phyloP scores from a whole-genome alignment of 352 stramenopile genomes.

The Pythium chondricola region DNA sequence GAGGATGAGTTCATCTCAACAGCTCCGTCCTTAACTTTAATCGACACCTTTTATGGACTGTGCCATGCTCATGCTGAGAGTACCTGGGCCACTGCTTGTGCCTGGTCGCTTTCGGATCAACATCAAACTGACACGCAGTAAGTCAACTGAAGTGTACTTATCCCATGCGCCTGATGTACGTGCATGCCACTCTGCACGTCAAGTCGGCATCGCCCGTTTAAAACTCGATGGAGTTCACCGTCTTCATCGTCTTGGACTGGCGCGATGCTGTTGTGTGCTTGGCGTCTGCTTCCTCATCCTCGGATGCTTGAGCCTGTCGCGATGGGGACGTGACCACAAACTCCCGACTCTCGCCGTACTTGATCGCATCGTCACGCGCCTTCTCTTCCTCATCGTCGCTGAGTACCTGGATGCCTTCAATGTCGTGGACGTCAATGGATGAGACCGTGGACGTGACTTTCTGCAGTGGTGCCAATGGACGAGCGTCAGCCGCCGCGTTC shows the following conservation, averaged over 20 bases:
- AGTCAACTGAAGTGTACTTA: too few relatives aligned
- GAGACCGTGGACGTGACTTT: conserved; percentile 20
- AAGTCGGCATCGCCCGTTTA: too few relatives aligned
- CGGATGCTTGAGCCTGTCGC: neutral
- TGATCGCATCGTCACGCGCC: conserved; percentile 10
- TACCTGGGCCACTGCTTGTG: too few relatives aligned
- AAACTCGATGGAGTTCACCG: conserved; percentile 14
- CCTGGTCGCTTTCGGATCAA: too few relatives aligned
- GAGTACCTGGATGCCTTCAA: conserved; percentile 23
- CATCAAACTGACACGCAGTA: too few relatives aligned
- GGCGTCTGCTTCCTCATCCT: neutral
- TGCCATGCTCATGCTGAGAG: too few relatives aligned
- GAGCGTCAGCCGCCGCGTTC: conserved; percentile 24
- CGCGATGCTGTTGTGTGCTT: neutral
- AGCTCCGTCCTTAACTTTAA: too few relatives aligned
- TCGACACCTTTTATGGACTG: too few relatives aligned
- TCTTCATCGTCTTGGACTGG: conserved; percentile 2
- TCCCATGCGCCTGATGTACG: too few relatives aligned
- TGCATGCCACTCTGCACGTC: too few relatives aligned
- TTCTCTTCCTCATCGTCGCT: conserved; percentile 38
- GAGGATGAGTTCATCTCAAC: too few relatives aligned
- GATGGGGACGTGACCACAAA: conserved; percentile 11
- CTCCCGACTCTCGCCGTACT: conserved; percentile 14
- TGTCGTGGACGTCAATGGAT: conserved; percentile 22
- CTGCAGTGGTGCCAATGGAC: conserved; percentile 36